A percentile compares a stretch with the other conserved stretches of the same genome.
Conservation (phyloP, 176 grass and related monocot species). For the Phragmites australis region DNA sequence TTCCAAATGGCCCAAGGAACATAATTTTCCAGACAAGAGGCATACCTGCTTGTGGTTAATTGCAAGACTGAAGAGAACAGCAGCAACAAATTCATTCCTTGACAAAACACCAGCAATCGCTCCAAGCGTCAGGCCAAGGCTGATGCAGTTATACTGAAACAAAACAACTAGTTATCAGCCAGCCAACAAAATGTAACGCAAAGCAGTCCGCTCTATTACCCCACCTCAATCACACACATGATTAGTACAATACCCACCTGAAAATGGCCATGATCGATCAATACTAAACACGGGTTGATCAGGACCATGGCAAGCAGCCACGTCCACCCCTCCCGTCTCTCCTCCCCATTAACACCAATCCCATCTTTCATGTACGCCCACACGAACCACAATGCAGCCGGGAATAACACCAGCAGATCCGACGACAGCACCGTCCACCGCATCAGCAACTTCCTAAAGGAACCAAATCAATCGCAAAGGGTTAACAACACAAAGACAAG, state of each 20-base stretch:
- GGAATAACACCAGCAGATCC: conserved; percentile 72
- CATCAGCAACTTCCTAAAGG: conserved; percentile 78
- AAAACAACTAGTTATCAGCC: conserved; percentile 2
- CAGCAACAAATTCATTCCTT: conserved; percentile 56
- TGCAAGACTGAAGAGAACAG: conserved; percentile 80
- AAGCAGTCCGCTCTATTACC: not conserved
- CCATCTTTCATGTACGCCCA: conserved; percentile 55
- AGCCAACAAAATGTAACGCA: not conserved
- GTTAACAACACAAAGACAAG: not conserved
- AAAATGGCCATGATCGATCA: conserved; percentile 96
- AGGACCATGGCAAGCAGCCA: conserved; percentile 83
- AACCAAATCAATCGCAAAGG: conserved; percentile 13
- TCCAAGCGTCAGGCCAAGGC: conserved; percentile 79
- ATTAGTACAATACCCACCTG: conserved; percentile 48
- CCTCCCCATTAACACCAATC: conserved; percentile 25
- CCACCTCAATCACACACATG: not conserved
- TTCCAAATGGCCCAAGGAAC: not conserved
- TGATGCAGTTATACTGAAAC: conserved; percentile 91
- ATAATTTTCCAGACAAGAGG: conserved; percentile 10
- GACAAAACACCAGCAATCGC: conserved; percentile 67
- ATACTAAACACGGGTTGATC: conserved; percentile 72
- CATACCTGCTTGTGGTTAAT: conserved; percentile 91
- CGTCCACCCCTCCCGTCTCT: conserved; percentile 42
- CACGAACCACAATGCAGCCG: conserved; percentile 68
- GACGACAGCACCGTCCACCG: conserved; percentile 87